Evolutionary conservation across 352 stramenopile genomes (phyloP), one percentile per base, ranked within the genome.

Genomic region (Phytophthora megakarya): DNA sequence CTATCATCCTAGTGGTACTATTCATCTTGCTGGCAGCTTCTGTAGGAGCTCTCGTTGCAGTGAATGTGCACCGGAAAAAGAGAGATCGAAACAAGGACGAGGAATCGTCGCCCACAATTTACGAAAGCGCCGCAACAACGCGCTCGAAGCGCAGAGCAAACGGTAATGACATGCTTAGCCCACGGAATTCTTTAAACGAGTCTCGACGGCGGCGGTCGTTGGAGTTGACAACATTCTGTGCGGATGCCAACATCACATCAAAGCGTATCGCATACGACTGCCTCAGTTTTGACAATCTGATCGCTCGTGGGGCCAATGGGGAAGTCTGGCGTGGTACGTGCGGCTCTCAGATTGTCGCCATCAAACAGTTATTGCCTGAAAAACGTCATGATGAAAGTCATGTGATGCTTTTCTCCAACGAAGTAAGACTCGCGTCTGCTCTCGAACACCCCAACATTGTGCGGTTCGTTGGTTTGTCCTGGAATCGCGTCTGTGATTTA

Each of bases 371-470:
- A n/a, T 16, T 92, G 11, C 64, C 61, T 0, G 75, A 87, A 43
- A 86, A 86, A 25, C 69, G 70, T 5, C 63, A 74, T 35, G 68
- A 85, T 42, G 53, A 72, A 16, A 54, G 32, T 3, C 70, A 75
- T 11, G 62, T 89, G 32, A 75, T 75, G 54, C 33, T 76, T 8
- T 92, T 92, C 21, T 60, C 78, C 18, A 71, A 79, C 15, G 82
- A 91, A 33, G 78, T 89, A 10, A 70, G 77, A 0, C 67, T 91
- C 0, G 75, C 72, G 0, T 73, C 82, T 0, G 57, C 65, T 23
- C 61, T 91, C 0, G 76, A 78, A 2, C 82, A 91, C 28, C 80
- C 78, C 2, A 88, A 88, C 55, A 89, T 91, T n/a, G 82, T 89
- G 21, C 72, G 67, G 6, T 91, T 89, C 44, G 70, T 89, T 15